Evolutionary conservation across 2,329 filamentous ascomycete genomes (phyloP).

Genomic region (Cytospora piceicola): DNA sequence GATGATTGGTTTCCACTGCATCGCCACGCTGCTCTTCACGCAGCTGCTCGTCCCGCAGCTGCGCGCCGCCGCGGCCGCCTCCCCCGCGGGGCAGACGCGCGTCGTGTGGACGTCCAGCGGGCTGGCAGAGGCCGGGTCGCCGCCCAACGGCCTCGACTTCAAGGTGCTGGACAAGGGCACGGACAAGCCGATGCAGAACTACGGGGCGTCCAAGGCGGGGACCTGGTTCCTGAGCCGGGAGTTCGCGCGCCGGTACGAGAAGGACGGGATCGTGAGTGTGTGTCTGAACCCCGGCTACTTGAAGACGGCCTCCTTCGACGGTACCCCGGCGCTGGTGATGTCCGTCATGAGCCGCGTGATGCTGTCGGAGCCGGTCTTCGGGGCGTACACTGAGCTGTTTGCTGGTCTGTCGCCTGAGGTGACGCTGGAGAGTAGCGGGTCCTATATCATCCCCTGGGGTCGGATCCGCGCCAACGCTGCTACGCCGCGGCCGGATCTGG

Average conservation of each 20-base stretch:
- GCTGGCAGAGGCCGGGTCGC: slow-evolving; percentile 4
- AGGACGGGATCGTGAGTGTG: slow-evolving; percentile 36
- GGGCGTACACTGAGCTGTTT: slow-evolving; percentile 47
- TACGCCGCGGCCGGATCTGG: slow-evolving; percentile 3
- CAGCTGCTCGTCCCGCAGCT: slow-evolving; percentile 27
- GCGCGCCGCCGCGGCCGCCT: slow-evolving; percentile 6
- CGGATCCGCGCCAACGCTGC: slow-evolving; percentile 5
- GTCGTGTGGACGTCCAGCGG: slow-evolving; percentile 28
- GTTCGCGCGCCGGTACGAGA: slow-evolving; percentile 34
- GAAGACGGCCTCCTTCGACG: slow-evolving; percentile 33
- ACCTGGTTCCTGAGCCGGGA: slow-evolving; percentile 33
- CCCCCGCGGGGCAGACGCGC: slow-evolving; percentile 13
- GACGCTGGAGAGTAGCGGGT: slow-evolving; percentile 34
- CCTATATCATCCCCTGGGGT: slow-evolving; percentile 17
- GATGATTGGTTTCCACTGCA: slow-evolving; percentile 28
- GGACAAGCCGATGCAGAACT: slow-evolving; percentile 24
- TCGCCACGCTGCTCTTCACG: slow-evolving; percentile 28
- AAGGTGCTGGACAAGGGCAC: slow-evolving; percentile 16
- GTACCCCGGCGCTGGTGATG: not conserved
- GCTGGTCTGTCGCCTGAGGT: slow-evolving; percentile 44
- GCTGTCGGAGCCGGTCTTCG: slow-evolving; percentile 34
- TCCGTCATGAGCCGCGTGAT: slow-evolving; percentile 19
- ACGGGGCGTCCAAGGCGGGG: slow-evolving; percentile 37
- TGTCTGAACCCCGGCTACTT: slow-evolving; percentile 38
- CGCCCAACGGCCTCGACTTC: slow-evolving; percentile 17